Base-by-base conservation (phyloP, 345 rosid species). In the Rubroshorea leprosula region DNA sequence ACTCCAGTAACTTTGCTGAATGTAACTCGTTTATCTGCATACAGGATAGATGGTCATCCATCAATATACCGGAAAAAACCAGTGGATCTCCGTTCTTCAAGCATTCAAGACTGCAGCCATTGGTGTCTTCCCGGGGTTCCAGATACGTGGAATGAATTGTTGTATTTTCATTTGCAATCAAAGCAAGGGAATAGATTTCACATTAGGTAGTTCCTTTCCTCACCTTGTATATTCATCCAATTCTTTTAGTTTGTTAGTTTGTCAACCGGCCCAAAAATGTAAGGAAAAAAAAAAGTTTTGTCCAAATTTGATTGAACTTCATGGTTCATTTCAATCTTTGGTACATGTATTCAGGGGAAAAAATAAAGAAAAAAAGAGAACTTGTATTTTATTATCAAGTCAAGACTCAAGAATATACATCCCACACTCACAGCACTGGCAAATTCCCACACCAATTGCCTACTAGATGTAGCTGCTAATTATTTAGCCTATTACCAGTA, bases 91-190 rank as follows among this genome's bases (percentile, higher is more conserved):
- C 65, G 54, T 27, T 66, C 76, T 16, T 58, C 76, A 8, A 71
- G 72, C 17, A 67, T 77, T 61, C 84, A 87, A 65, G 97, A 93
- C 68, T 93, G 99, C 74, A 93, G 99, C 63, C 99, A 89, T 64
- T 89, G 99, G 97, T 89, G 99, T 69, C 94, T 93, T 51, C 97
- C 97, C 18, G 96, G 97, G 12, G 80, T 87, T 69, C 97, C 96
- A 23, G 99, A 89, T 74, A 70, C 77, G 4, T 93, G 97, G 97
- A 93, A 93, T 23, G 88, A 83, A 51, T 74, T 89, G 23, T 63
- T 93, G 72, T 87, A 75, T 70, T 74, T 75, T 58, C 81, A 80
- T 48, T 80, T 87, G 69, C 82, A 65, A 13, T 62, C 62, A 43
- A 70, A 58, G 58, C 64, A 46, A 35, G 60, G 49, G 21, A 14